Conservation (phyloP, 2,329 filamentous ascomycete species). For the Endocalyx cinctus region DNA sequence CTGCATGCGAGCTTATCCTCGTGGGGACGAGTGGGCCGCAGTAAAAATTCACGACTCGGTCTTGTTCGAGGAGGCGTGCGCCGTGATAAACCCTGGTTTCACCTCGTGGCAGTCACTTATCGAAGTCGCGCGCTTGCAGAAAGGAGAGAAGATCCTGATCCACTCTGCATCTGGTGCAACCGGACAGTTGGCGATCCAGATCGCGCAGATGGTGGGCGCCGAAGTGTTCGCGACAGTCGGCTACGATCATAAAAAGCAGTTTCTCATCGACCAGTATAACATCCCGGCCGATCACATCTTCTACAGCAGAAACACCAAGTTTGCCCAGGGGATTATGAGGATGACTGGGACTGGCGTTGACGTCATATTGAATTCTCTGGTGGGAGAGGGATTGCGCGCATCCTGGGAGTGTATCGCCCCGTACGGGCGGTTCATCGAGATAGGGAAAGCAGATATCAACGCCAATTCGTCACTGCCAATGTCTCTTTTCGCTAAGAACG, state of each 20-base stretch:
- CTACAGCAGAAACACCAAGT: constrained; percentile 4
- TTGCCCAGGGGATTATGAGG: constrained; percentile 2
- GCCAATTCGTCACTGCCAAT: constrained; percentile 6
- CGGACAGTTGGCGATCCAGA: constrained; percentile 6
- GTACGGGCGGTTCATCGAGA: constrained; percentile 7
- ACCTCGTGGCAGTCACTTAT: constrained; percentile 4
- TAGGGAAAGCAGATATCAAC: constrained; percentile 5
- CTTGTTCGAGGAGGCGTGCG: constrained; percentile 1
- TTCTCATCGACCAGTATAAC: not conserved
- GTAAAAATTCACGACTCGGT: not conserved
- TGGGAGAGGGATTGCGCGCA: constrained; percentile 16
- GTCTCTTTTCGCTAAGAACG: constrained; percentile 4
- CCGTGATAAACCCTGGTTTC: not conserved
- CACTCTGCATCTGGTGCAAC: constrained; percentile 6
- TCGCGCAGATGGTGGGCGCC: constrained; percentile 6
- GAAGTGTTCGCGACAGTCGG: constrained; percentile 9
- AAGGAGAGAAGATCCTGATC: constrained; percentile 6
- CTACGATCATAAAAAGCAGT: constrained; percentile 2
- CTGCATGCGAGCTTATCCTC: not conserved
- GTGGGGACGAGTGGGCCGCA: not conserved
- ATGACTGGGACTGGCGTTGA: constrained; percentile 17
- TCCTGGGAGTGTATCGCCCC: constrained; percentile 12
- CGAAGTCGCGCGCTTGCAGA: not conserved
- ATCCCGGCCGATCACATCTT: constrained; percentile 8
- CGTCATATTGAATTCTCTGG: constrained; percentile 17